Base-by-base conservation (phyloP, 208 protist genomes). In the Leishmania arabica region DNA sequence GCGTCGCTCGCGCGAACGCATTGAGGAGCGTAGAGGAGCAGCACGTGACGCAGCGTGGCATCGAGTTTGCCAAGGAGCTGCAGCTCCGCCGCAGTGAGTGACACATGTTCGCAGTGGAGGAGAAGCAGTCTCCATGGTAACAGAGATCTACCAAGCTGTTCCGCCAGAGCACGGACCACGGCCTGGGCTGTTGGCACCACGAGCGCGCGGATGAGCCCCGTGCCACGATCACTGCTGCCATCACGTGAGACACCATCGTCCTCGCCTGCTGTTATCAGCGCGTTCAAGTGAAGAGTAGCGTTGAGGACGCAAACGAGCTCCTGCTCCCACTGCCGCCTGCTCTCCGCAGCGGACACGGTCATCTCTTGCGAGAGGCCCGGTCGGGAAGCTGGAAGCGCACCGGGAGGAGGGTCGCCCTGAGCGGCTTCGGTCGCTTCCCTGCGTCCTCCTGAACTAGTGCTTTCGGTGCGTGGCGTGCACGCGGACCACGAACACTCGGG, bases 101-200 rank as follows among this genome's bases (percentile, higher is more conserved):
- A 13, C 60, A 40, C 54, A 31, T 60, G 51, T 40, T 51, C 82
- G 15, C 21, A 21, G 31, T 45, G 54, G 31, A 83, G 51, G 31
- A 88, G 51, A 8, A 53, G 45, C 19, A 82, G 65, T 49, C 84
- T 68, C 45, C 78, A 72, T 6, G 86, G 83, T 37, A 92, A 62
- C 34, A 83, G 58, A 21, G 79, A 71, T 19, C 65, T 77, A 27
- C 89, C 86, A 1, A 89, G 78, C 65, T 89, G 89, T 75, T 86
- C 84, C 0, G 82, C 68, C 71, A 94, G 78, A 27, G 84, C 88
- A 2, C 87, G 75, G 56, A 86, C 77, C 11, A 83, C 84, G 1
- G 89, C 79, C 65, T 91, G 85, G 51, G 82, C 37, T 37, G 82
- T 82, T 47, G 79, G 58, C 19, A 47, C 19, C 9, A 88, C 45